Evolutionary conservation across 1,139 yeast genomes (phyloP), one percentile per base, ranked within the genome.

Genomic region (Blastobotrys raffinosifermentans): DNA sequence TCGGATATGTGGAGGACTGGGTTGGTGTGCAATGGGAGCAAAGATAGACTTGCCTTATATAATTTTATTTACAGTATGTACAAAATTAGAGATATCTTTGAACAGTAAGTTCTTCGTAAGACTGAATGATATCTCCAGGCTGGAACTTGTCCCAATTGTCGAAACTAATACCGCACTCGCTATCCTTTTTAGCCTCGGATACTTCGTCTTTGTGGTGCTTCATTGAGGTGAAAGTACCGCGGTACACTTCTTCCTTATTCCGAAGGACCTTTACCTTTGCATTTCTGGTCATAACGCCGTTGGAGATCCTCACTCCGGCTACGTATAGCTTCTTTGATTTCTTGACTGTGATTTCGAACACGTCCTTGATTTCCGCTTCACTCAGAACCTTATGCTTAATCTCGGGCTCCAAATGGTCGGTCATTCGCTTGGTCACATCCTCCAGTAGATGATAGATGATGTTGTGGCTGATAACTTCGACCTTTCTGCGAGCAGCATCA

Each of bases 21-120:
- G 83, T 84, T 46, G 96, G 91, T 19, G 95, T 89, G 9, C 98
- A 91, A 61, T 91, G 97, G 97, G 98, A 91, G 59, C 57, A 54
- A 19, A 44, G 33, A 7, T 30, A 31, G 23, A 10, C 6, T 19
- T 19, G 21, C 21, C 9, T 9, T 19, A 9, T 6, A 11, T 16
- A 16, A 14, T 27, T 11, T 14, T 9, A 27, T 19, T 4, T 27
- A 18, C 9, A 19, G 19, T 17, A 27, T 16, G 17, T 13, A 19
- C 17, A 15, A 13, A 26, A 30, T 40, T 63, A 84, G 63, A 86
- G 67, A 63, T 73, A 81, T 54, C 93, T 70, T 47, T 78, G 79
- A 38, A 84, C 75, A 40, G 70, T 70, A 10, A 77, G 66, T 47
- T 80, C 84, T 59, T 87, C 95, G 51, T 72, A 79, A 3, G 78